These are phyloP conservation scores for Coemansia sp. DNA, from an alignment of 192 early-diverging fungal species.

Conservation along the genomic window DNA sequence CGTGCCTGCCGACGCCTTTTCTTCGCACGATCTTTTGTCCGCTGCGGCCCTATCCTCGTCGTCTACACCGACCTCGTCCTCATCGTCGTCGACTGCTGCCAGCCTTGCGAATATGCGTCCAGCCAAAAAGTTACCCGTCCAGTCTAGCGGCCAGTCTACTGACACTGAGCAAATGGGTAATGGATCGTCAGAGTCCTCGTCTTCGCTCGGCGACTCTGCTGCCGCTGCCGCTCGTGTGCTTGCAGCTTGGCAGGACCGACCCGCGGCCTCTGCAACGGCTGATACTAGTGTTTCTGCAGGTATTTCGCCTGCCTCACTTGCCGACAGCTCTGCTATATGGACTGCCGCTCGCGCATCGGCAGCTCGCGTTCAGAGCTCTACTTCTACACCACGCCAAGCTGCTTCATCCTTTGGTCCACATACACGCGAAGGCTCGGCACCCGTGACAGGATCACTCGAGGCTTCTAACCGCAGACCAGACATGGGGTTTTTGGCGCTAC, in stretches of 20 bases:
- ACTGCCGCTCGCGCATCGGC: slow-evolving; percentile 3
- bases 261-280: background rate
- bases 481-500: slow-evolving; percentile 46
- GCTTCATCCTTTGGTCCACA: slow-evolving; percentile 15
- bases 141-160: slow-evolving; percentile 36
- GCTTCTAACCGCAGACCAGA: slow-evolving; percentile 17
- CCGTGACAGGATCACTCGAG: slow-evolving; percentile 19
- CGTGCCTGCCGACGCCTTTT: slow-evolving; percentile 8
- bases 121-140: slow-evolving; percentile 15
- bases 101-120: slow-evolving; percentile 24
- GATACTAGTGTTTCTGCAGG: slow-evolving; percentile 5
- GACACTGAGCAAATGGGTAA: slow-evolving; percentile 42
- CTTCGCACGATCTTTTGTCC: slow-evolving; percentile 15
- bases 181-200: slow-evolving; percentile 33
- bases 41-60: slow-evolving; percentile 12
- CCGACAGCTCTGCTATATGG: slow-evolving; percentile 15
- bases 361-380: slow-evolving; percentile 26
- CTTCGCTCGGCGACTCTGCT: slow-evolving; percentile 49
- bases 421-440: slow-evolving; percentile 36
- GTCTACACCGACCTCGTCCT: slow-evolving; percentile 10
- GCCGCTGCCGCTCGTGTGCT: slow-evolving; percentile 51
- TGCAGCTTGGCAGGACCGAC: slow-evolving; percentile 51
- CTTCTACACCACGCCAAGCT: slow-evolving; percentile 27
- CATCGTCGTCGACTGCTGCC: slow-evolving; percentile 13
- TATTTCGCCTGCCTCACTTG: slow-evolving; percentile 4